Base-by-base conservation (phyloP, 1,284 basidiomycete species). In the Sanghuangporus weigelae region DNA sequence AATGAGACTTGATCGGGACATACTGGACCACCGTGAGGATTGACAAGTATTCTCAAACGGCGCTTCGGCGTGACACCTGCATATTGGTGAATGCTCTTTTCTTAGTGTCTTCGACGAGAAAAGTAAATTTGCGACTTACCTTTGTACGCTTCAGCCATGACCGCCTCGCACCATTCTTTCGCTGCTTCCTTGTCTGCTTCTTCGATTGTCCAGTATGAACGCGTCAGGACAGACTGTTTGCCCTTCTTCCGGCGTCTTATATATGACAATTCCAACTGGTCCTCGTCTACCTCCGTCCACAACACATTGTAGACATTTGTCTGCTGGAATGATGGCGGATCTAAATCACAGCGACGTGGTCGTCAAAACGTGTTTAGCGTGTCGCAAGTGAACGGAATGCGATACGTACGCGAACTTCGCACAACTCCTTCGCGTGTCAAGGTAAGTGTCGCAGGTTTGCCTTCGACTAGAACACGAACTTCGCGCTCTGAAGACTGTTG, bases 11-110 rank as follows among this genome's bases (percentile, higher is more conserved):
- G 10, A 42, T 51, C 50, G 48, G 50, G 26, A 68, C 76, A 40
- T 69, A 90, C 89, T 36, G 79, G 78, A 2, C 96, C 96, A 63
- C 95, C 90, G 59, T 84, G 77, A 1, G 96, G 96, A 73, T 98
- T 98, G 66, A 98, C 81, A n/a, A 98, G 74, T 1, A 98, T 79
- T 65, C 86, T 82, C 23, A 95, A 75, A 23, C 74, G 72, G 62
- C 83, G 77, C 61, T 74, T 72, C 8, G 80, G 84, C 64, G 81
- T 79, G 21, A 84, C 72, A 26, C 79, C 89, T 84, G 42, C 8
- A 39, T 10, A 31, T 16, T 7, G 16, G 21, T 12, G 23, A 21
- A 35, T 35, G 46, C 10, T 11, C 16, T 21, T 10, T 6, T 46
- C 19, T 16, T 46, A 14, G 19, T 12, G 21, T 19, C 19, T 35